Evolutionary conservation across 306 rosid species (phyloP).

Genomic region (Gynostemma pentaphyllum): DNA sequence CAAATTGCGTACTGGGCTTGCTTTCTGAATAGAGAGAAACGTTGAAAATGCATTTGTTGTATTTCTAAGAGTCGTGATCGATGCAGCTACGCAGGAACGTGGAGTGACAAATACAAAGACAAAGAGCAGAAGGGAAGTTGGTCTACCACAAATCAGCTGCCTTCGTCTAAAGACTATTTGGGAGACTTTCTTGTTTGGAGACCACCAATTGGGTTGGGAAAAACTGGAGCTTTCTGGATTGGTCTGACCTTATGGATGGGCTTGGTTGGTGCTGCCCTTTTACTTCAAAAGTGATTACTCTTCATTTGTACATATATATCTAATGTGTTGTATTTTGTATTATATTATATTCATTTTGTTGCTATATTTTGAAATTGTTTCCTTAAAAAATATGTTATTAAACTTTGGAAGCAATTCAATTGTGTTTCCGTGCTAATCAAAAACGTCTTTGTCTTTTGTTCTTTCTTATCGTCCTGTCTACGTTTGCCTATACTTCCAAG

Average conservation of each 20-base stretch:
- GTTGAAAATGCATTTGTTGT: not conserved
- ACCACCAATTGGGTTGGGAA: conserved; percentile 65
- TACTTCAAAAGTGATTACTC: conserved; percentile 48
- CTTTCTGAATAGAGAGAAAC: not conserved
- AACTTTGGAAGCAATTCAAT: not conserved
- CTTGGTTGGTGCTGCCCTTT: conserved; percentile 73
- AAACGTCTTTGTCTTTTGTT: not conserved
- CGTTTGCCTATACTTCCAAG: not conserved
- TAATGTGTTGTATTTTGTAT: not conserved
- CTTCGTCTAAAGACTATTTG: conserved; percentile 67
- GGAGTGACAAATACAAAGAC: conserved; percentile 85
- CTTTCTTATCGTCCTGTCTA: not conserved
- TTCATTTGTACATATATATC: conserved; percentile 1
- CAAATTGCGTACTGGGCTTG: not conserved
- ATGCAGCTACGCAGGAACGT: conserved; percentile 76
- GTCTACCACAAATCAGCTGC: conserved; percentile 51
- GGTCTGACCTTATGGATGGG: conserved; percentile 83
- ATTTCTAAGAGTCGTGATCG: conserved; percentile 1
- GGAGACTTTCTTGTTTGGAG: conserved; percentile 82
- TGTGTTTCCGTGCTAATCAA: not conserved
- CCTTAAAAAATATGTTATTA: not conserved
- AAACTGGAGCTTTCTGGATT: conserved; percentile 64
- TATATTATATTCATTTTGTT: not conserved
- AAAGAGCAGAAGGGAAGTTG: conserved; percentile 35
- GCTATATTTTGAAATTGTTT: not conserved